phyloP scores from a whole-genome alignment of 768 basidiomycete genomes.

The Phanerochaete sordida region DNA sequence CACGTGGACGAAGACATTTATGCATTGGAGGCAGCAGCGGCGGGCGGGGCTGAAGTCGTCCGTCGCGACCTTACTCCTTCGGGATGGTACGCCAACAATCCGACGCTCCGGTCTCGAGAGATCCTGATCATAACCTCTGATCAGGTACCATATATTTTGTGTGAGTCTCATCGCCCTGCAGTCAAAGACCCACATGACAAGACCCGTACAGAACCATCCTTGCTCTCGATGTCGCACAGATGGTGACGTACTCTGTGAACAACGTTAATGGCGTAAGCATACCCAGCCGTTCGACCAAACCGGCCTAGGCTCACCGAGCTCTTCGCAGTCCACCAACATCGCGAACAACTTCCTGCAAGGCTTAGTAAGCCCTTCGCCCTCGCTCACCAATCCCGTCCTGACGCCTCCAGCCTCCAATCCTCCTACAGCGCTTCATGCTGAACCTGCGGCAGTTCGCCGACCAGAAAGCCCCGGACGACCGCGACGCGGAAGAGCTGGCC shows the following conservation, averaged over 20 bases:
- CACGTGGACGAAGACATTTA: background rate
- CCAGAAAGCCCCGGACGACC: no score
- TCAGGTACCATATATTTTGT: background rate
- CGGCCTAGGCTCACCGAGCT: no score
- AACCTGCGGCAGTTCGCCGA: no score
- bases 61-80: background rate
- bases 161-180: no score
- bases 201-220: background rate
- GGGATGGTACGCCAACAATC: background rate
- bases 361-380: no score
- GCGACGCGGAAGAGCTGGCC: no score
- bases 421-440: no score
- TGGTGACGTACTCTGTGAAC: background rate
- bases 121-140: background rate
- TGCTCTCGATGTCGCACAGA: background rate
- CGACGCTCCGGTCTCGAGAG: background rate
- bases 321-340: no score
- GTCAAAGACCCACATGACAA: background rate
- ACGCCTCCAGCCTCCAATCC: no score
- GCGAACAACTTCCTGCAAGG: no score
- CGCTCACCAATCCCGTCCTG: no score
- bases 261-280: background rate
- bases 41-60: background rate
- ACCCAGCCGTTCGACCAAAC: no score
- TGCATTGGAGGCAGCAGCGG: background rate